Conservation (phyloP, 495 filamentous ascomycete genomes). For the Penicillium manginii region DNA sequence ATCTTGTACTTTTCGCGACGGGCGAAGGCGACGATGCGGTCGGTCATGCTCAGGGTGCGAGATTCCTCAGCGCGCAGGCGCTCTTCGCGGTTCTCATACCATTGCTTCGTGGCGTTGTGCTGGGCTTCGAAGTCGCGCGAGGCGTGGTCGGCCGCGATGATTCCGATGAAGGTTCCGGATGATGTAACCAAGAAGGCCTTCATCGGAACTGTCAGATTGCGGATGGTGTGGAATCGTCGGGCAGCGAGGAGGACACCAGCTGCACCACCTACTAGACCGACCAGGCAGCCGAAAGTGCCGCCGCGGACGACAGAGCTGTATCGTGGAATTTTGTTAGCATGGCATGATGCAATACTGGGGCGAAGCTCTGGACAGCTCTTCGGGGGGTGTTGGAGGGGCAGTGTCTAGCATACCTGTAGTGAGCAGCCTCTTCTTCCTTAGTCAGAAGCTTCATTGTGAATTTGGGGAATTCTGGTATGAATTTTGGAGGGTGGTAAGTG, state of each 20-base stretch:
- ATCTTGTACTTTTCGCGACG: conserved; percentile 87
- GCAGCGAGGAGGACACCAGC: conserved; percentile 65
- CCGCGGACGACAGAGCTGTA: conserved; percentile 73
- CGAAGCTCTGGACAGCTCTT: not conserved
- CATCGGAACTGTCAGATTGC: conserved; percentile 82
- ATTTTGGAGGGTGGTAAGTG: conserved; percentile 13
- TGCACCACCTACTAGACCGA: conserved; percentile 66
- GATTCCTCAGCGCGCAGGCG: conserved; percentile 51
- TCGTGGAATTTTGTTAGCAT: conserved; percentile 23
- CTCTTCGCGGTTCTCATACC: conserved; percentile 67
- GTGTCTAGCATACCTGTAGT: conserved; percentile 56
- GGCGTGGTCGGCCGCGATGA: conserved; percentile 82
- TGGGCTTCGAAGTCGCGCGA: conserved; percentile 73
- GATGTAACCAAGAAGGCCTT: conserved; percentile 88
- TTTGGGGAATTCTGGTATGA: not conserved
- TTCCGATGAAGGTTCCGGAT: conserved; percentile 78
- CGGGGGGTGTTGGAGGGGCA: not conserved
- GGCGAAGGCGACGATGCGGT: conserved; percentile 62
- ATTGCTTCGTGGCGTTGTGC: conserved; percentile 63
- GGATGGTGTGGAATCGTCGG: conserved; percentile 71
- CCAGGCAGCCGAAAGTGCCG: conserved; percentile 68
- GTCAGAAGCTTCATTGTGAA: conserved; percentile 88
- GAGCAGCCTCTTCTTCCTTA: conserved; percentile 81
- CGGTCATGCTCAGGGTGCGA: conserved; percentile 55
- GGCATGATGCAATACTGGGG: conserved; percentile 15